These are phyloP conservation scores for Cryptosporidium felis DNA, from an alignment of 169 alveolate genomes.

Conservation along the genomic window DNA sequence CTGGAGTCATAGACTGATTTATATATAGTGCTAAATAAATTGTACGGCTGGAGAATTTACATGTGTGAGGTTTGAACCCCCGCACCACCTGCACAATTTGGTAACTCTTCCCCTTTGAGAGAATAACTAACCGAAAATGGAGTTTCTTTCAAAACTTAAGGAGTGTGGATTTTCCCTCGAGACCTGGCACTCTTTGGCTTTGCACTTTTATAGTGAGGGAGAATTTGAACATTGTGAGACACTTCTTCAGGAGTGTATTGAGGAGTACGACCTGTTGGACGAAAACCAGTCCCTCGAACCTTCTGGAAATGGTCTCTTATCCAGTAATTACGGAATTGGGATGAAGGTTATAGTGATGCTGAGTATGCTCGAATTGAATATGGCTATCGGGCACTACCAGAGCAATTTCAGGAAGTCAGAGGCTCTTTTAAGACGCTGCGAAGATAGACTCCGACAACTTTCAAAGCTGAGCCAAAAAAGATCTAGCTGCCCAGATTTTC, in stretches of 20 bases:
- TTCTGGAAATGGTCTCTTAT: background rate
- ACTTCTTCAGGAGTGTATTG: slow-evolving; percentile 46
- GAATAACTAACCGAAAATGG: too few relatives aligned
- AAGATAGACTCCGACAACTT: slow-evolving; percentile 30
- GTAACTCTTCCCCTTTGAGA: too few relatives aligned
- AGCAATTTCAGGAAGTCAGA: slow-evolving; percentile 29
- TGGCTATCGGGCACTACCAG: slow-evolving; percentile 30
- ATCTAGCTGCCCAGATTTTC: background rate
- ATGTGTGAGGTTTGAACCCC: too few relatives aligned
- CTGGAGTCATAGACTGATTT: too few relatives aligned
- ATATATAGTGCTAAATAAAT: too few relatives aligned
- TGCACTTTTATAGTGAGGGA: background rate
- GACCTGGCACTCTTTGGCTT: slow-evolving; percentile 33
- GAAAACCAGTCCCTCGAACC: background rate
- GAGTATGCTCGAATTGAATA: slow-evolving; percentile 26
- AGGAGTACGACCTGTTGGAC: slow-evolving; percentile 11
- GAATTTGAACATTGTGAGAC: slow-evolving; percentile 4
- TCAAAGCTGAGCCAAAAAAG: background rate
- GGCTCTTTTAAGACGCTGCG: background rate
- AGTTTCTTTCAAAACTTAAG: background rate
- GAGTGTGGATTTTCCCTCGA: slow-evolving; percentile 8
- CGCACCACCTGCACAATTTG: too few relatives aligned
- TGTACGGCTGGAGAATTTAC: too few relatives aligned
- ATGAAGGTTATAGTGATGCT: slow-evolving; percentile 7
- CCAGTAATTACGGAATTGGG: background rate